These are phyloP conservation scores for Theileria luwenshuni DNA, from an alignment of 169 alveolate genomes.

Conservation along the genomic window DNA sequence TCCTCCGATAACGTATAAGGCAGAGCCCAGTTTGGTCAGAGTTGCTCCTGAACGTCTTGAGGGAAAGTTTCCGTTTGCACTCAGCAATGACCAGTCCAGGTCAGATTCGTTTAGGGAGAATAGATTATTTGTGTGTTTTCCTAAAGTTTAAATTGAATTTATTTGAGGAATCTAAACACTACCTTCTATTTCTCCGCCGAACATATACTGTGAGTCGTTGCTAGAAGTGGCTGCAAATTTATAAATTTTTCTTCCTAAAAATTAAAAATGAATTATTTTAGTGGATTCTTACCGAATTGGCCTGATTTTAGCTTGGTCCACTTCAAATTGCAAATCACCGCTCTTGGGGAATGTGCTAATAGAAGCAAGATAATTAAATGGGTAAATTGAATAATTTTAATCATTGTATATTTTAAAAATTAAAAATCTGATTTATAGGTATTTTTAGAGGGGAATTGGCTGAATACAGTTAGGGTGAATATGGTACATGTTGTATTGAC, in stretches of 20 bases:
- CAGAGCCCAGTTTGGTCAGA: slow-evolving; percentile 46
- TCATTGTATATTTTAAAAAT: not conserved
- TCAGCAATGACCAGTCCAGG: slow-evolving; percentile 28
- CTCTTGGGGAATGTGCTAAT: slow-evolving; percentile 10
- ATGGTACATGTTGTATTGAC: not conserved
- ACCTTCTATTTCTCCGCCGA: slow-evolving; percentile 62
- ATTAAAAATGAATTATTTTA: not conserved
- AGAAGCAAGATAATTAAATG: slow-evolving; percentile 22
- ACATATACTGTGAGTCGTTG: slow-evolving; percentile 16
- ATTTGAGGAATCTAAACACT: not conserved
- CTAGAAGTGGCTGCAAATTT: slow-evolving; percentile 43
- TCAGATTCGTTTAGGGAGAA: slow-evolving; percentile 13
- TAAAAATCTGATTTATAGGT: not conserved
- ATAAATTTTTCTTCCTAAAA: slow-evolving; percentile 7
- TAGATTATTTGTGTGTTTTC: slow-evolving; percentile 27
- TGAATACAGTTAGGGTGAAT: not conserved
- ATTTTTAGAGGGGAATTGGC: not conserved
- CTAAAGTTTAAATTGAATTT: slow-evolving; percentile 3
- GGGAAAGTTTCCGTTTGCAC: slow-evolving; percentile 38
- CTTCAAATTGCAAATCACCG: not conserved
- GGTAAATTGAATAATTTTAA: not conserved
- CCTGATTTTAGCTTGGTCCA: slow-evolving; percentile 31
- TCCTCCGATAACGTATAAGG: slow-evolving; percentile 60
- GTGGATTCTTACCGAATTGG: slow-evolving; percentile 6
- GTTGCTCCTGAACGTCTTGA: slow-evolving; percentile 55